phyloP scores from a whole-genome alignment of 2,329 filamentous ascomycete species.

The Colletotrichum phormii region DNA sequence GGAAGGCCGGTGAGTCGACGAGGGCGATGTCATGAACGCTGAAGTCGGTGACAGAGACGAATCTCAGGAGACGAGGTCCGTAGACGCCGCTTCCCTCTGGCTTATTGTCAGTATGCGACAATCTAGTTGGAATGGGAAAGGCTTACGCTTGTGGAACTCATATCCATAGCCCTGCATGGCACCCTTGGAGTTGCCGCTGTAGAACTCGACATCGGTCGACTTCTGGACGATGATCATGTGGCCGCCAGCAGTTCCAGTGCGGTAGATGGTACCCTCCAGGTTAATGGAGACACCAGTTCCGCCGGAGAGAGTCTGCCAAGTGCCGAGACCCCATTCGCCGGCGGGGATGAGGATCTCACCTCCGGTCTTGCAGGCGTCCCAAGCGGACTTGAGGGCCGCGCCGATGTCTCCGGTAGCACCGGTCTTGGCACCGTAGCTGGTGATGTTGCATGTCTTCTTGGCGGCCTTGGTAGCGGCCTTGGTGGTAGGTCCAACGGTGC shows the following conservation, averaged over 20 bases:
- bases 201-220: constrained; percentile 58
- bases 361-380: constrained; percentile 56
- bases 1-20: constrained; percentile 61
- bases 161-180: constrained; percentile 62
- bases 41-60: constrained; percentile 57
- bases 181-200: constrained; percentile 53
- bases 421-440: constrained; percentile 61
- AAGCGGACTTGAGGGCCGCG: constrained; percentile 42
- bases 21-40: constrained; percentile 60
- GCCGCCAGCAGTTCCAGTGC: constrained; percentile 39
- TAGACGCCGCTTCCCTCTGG: constrained; percentile 26
- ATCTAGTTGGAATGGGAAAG: background rate
- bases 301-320: constrained; percentile 57
- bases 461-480: constrained; percentile 42
- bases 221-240: constrained; percentile 36
- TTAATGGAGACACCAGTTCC: constrained; percentile 60
- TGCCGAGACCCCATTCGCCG: constrained; percentile 59
- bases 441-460: constrained; percentile 57
- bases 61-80: constrained; percentile 55
- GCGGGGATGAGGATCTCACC: constrained; percentile 60
- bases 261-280: constrained; percentile 52
- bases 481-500: constrained; percentile 43
- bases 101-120: background rate
- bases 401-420: constrained; percentile 57
- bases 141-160: constrained; percentile 50